phyloP scores from a whole-genome alignment of 2,329 filamentous ascomycete genomes.

The Trichoderma brevicompactum region DNA sequence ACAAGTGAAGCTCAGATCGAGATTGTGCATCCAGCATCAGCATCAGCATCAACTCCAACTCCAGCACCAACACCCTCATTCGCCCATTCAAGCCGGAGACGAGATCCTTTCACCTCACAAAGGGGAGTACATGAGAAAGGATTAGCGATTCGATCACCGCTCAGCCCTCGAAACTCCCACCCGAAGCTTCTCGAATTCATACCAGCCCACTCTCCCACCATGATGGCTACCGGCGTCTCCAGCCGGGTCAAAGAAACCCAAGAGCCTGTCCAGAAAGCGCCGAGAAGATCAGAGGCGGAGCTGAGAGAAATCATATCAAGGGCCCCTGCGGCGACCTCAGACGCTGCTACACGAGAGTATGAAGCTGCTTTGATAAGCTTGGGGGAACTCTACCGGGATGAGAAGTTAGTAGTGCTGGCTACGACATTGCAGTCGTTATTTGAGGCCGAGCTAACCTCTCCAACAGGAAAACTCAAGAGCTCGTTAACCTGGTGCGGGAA shows the following conservation, averaged over 20 bases:
- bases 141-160: conserved; percentile 5
- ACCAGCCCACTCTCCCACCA: conserved; percentile 38
- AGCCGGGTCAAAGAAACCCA: conserved; percentile 84
- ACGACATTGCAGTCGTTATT: conserved; percentile 4
- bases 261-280: conserved; percentile 78
- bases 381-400: conserved; percentile 90
- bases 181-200: conserved; percentile 4
- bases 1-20: conserved; percentile 28
- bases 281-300: conserved; percentile 81
- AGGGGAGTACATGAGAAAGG: background rate
- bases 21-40: conserved; percentile 27
- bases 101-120: background rate
- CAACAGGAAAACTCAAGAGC: conserved; percentile 74
- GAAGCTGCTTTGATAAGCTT: conserved; percentile 86
- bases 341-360: conserved; percentile 87
- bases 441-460: background rate
- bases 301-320: conserved; percentile 86
- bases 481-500: conserved; percentile 87
- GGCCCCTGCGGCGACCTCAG: conserved; percentile 78
- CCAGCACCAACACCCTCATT: background rate
- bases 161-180: background rate
- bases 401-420: conserved; percentile 62
- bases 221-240: conserved; percentile 66
- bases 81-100: conserved; percentile 7
- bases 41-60: conserved; percentile 17